A percentile compares a stretch with the other conserved stretches of the same genome.
These are phyloP conservation scores for Alternaria triticimaculans DNA, from an alignment of 2,329 filamentous ascomycete species.

Conservation along the genomic window DNA sequence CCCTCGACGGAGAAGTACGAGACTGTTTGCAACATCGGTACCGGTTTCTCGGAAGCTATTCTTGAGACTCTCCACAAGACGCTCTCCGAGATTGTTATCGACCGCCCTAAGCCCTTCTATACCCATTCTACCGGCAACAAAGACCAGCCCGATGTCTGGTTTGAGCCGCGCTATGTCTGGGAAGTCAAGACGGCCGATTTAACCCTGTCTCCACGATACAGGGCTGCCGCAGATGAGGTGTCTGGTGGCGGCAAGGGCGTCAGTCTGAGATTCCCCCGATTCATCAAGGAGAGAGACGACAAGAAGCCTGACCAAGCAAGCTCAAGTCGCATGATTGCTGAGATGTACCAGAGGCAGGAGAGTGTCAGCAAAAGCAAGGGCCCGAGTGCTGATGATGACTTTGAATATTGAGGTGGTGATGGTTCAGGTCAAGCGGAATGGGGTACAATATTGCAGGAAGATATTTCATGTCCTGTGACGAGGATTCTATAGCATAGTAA, in stretches of 20 bases:
- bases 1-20: conserved; percentile 81
- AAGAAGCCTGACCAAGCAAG: conserved; percentile 96
- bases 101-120: conserved; percentile 93
- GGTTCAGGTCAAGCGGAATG: neutral
- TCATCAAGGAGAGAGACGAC: conserved; percentile 89
- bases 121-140: conserved; percentile 81
- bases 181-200: conserved; percentile 97
- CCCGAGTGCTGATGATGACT: conserved; percentile 91
- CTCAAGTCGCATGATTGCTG: conserved; percentile 81
- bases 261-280: conserved; percentile 87
- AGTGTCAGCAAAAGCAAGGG: conserved; percentile 85
- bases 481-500: neutral
- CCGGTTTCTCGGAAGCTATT: conserved; percentile 92
- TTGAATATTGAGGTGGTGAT: conserved; percentile 75
- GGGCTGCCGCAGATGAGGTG: conserved; percentile 84
- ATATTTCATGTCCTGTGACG: neutral
- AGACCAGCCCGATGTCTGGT: conserved; percentile 98
- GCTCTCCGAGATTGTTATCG: conserved; percentile 80
- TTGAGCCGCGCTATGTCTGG: conserved; percentile 94
- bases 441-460: neutral
- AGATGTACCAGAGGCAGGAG: conserved; percentile 98
- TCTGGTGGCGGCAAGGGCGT: conserved; percentile 77
- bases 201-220: conserved; percentile 89
- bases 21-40: conserved; percentile 97
- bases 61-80: conserved; percentile 84